These are phyloP conservation scores for Yamadazyma spencermartinsiae DNA, from an alignment of 1,139 yeast genomes.

Conservation along the genomic window DNA sequence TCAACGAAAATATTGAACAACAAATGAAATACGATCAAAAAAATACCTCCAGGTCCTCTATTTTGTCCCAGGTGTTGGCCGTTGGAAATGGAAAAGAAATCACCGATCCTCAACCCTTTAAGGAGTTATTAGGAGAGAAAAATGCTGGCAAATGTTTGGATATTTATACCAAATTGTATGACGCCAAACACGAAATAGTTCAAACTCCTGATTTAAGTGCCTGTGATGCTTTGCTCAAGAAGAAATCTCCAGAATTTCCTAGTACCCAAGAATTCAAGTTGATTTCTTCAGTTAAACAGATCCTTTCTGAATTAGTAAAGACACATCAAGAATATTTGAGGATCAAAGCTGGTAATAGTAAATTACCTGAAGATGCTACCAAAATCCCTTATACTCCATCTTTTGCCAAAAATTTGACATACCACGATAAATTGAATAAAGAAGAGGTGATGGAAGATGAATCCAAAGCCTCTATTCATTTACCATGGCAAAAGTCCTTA, in stretches of 20 bases:
- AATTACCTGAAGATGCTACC: slow-evolving; percentile 29
- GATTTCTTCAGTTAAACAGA: slow-evolving; percentile 51
- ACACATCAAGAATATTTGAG: slow-evolving; percentile 53
- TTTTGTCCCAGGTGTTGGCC: slow-evolving; percentile 44
- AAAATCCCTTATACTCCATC: slow-evolving; percentile 49
- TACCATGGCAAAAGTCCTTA: slow-evolving; percentile 77
- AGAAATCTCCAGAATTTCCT: slow-evolving; percentile 38
- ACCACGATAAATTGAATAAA: slow-evolving; percentile 49
- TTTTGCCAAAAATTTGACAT: slow-evolving; percentile 57
- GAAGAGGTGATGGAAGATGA: slow-evolving; percentile 60
- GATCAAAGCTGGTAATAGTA: slow-evolving; percentile 26
- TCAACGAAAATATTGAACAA: slow-evolving; percentile 28
- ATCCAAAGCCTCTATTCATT: slow-evolving; percentile 44
- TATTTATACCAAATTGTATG: slow-evolving; percentile 28
- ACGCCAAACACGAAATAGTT: slow-evolving; percentile 30
- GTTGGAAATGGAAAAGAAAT: slow-evolving; percentile 23
- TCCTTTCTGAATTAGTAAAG: slow-evolving; percentile 55
- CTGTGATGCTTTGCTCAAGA: slow-evolving; percentile 25
- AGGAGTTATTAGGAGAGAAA: slow-evolving; percentile 22
- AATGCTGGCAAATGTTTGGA: slow-evolving; percentile 34
- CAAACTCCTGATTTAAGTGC: slow-evolving; percentile 15
- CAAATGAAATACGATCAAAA: slow-evolving; percentile 42
- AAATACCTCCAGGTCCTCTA: slow-evolving; percentile 41
- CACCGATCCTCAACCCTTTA: slow-evolving; percentile 20
- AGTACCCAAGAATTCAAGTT: slow-evolving; percentile 39